A percentile compares a stretch with the other conserved stretches of the same genome.
phyloP scores from a whole-genome alignment of 352 stramenopile genomes.

The Pythium insidiosum region DNA sequence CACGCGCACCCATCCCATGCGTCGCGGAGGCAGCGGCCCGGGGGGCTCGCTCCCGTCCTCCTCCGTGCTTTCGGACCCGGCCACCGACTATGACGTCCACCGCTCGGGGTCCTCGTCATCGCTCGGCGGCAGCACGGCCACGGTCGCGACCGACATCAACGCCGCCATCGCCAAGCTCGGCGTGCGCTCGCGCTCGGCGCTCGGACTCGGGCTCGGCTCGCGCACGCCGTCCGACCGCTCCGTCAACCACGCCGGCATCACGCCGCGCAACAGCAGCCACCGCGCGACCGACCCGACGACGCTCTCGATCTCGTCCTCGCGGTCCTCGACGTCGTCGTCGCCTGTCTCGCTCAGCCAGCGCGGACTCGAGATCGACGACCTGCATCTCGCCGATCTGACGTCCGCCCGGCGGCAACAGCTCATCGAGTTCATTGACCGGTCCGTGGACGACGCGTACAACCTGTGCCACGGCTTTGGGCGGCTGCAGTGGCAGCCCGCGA shows the following conservation, averaged over 20 bases:
- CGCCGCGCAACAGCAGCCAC: slow-evolving; percentile 1
- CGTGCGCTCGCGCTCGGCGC: too few relatives aligned
- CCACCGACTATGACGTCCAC: too few relatives aligned
- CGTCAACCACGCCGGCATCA: neutral
- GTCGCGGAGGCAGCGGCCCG: too few relatives aligned
- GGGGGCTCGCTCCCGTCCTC: too few relatives aligned
- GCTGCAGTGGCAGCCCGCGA: slow-evolving; percentile 61
- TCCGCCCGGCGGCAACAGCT: slow-evolving; percentile 30
- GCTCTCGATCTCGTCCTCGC: neutral
- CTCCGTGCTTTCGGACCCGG: too few relatives aligned
- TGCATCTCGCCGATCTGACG: slow-evolving; percentile 17
- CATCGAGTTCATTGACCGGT: slow-evolving; percentile 68
- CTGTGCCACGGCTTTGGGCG: slow-evolving; percentile 69
- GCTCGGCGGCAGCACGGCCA: too few relatives aligned
- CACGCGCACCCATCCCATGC: too few relatives aligned
- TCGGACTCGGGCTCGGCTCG: neutral
- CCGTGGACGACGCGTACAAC: slow-evolving; percentile 76
- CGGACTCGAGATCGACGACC: neutral
- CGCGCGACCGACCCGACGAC: neutral
- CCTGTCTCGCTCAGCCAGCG: slow-evolving; percentile 1
- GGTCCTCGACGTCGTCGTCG: neutral
- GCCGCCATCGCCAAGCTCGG: too few relatives aligned
- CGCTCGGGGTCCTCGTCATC: too few relatives aligned
- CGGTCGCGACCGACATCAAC: too few relatives aligned
- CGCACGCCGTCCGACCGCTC: neutral